These are phyloP conservation scores for Dactylis glomerata DNA, from an alignment of 176 grass and related monocot species.

Conservation along the genomic window DNA sequence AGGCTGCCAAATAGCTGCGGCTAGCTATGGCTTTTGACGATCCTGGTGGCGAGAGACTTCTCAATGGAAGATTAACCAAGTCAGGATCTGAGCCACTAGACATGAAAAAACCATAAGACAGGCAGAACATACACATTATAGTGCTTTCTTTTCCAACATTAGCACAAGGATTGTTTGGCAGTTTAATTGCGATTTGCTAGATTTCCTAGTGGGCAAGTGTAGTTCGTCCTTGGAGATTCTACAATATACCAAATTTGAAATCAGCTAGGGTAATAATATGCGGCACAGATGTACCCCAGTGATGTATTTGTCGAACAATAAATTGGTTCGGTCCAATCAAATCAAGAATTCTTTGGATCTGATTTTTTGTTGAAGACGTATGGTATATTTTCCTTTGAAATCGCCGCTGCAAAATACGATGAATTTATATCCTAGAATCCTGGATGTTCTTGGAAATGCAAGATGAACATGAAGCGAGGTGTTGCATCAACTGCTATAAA, in stretches of 20 bases:
- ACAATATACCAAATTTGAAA: not conserved
- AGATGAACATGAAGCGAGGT: too few relatives aligned
- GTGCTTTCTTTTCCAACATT: not conserved
- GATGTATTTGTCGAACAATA: not conserved
- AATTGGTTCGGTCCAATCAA: not conserved
- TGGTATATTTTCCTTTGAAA: not conserved
- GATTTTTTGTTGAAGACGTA: not conserved
- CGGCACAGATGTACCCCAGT: not conserved
- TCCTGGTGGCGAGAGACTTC: conserved; percentile 41
- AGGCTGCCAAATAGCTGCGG: conserved; percentile 64
- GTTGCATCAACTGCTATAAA: too few relatives aligned
- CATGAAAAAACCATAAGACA: conserved; percentile 3
- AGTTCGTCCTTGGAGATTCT: not conserved
- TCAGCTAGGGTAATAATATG: not conserved
- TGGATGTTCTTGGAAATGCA: too few relatives aligned
- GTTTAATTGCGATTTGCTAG: not conserved
- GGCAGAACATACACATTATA: not conserved
- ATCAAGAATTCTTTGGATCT: not conserved
- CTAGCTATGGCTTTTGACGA: conserved; percentile 68
- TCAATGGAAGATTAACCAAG: conserved; percentile 33
- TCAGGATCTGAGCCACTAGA: conserved; percentile 5
- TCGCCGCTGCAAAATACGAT: too few relatives aligned
- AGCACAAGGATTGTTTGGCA: not conserved
- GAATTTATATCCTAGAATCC: too few relatives aligned
- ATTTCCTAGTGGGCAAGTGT: not conserved